Evolutionary conservation across 148 eudicot species (phyloP), one percentile per base, ranked within the genome.

Genomic region (Oxyria digyna): DNA sequence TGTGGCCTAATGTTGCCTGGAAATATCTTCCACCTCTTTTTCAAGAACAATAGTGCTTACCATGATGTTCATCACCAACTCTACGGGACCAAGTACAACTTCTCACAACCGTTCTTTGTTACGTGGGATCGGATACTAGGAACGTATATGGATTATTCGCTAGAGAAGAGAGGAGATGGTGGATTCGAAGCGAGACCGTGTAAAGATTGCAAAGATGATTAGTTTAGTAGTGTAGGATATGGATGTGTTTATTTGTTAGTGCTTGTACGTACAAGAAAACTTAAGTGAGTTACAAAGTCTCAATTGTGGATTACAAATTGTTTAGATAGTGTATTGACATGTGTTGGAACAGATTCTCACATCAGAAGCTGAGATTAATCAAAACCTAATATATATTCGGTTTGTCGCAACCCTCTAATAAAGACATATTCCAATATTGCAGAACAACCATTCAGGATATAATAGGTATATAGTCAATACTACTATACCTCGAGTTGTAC

Each of bases 31-130:
- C 97, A 94, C 32, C 0, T 80, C 29, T 73, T 90, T 55, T 94
- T 94, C 73, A 78, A 72, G 42, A 94, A 94, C 59, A 94, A 94
- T 46, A 83, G 87, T 21, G 97, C 97, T 29, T 90, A 90, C 71
- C 98, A 94, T 66, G 98, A 94, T 77, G 78, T 94, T 69, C 98
- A 93, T 71, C 98, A 93, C 74, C 98, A 93, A 80, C 95, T 87
- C 20, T 89, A 84, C 62, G 98, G 98, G 43, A 89, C 72, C 62
- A 90, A 94, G 69, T 94, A 81, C 75, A 90, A 94, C 76, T 94
- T 79, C 72, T 90, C 97, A 0, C 97, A 94, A 76, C 98, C 97
- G 0, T 94, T 93, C 77, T 94, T 94, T 62, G 92, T 90, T 38
- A 79, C 62, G 73, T 94, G 96, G 98, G 96, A 93, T 70, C 74